Evolutionary conservation across 176 grass and related monocot species (phyloP).

Genomic region (Elymus sibiricus): DNA sequence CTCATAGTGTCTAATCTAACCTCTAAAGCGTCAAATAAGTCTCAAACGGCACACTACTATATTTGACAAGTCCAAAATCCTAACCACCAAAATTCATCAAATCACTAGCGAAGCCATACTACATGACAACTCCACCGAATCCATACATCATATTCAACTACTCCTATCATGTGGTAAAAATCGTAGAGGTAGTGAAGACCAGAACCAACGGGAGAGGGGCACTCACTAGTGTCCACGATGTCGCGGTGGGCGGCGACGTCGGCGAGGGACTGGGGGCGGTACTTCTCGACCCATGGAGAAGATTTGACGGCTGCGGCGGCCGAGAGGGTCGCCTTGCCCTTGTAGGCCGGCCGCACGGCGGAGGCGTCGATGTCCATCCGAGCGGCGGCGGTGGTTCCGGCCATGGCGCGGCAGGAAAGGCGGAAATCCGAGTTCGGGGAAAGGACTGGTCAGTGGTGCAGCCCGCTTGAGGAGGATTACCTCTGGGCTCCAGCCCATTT

Average conservation of each 20-base stretch:
- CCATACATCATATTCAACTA: background rate
- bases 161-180: background rate
- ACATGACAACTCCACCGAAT: too few relatives aligned
- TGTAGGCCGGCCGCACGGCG: constrained; percentile 5
- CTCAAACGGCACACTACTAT: too few relatives aligned
- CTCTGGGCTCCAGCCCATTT: too few relatives aligned
- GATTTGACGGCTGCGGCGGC: constrained; percentile 35
- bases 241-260: constrained; percentile 95
- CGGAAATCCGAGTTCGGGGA: constrained; percentile 38
- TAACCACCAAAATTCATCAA: too few relatives aligned
- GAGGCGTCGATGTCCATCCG: constrained; percentile 83
- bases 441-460: background rate
- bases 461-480: too few relatives aligned
- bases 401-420: constrained; percentile 28
- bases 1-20: too few relatives aligned
- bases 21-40: too few relatives aligned
- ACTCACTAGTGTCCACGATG: constrained; percentile 89
- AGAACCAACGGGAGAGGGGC: background rate
- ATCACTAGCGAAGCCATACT: too few relatives aligned
- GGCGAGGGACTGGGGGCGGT: constrained; percentile 82
- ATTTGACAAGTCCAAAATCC: too few relatives aligned
- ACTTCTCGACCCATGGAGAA: constrained; percentile 97
- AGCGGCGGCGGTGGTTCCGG: constrained; percentile 38
- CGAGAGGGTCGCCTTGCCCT: constrained; percentile 48
- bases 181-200: background rate